Evolutionary conservation across 371 early-diverging fungal genomes (phyloP), one percentile per base, ranked within the genome.

Genomic region (Blakeslea trispora): DNA sequence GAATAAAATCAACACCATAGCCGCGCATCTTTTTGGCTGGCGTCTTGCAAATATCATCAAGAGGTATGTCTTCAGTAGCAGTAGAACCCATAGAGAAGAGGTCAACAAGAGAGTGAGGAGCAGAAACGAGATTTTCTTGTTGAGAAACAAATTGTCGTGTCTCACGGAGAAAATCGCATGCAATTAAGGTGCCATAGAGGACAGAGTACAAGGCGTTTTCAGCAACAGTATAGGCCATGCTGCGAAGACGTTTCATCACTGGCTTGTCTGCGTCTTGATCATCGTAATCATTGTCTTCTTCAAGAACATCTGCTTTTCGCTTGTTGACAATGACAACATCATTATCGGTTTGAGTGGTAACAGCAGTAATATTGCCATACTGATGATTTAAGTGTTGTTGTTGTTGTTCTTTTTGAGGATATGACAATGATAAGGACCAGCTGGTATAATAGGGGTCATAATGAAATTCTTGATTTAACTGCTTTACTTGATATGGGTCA

Each of bases 1-100:
- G 37, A 37, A 1, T 13, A 50, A 45, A 59, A 14, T 55, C 47
- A 46, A 55, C 45, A 39, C 55, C 47, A 46, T 40, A 55, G 9
- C 47, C 45, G 24, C 45, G 14, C 55, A 55, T 47, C 49, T 49
- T 31, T 23, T 45, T 54, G 7, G 3, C 11, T 37, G n/a, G n/a
- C n/a, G n/a, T n/a, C n/a, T n/a, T n/a, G n/a, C n/a, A n/a, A n/a
- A 28, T 5, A 28, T 28, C 28, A 28, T 28, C 28, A n/a, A n/a
- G n/a, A n/a, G n/a, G n/a, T 28, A 5, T 28, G 28, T 3, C 7
- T 3, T 5, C 28, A 28, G 7, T 7, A 28, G 28, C 28, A 28
- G 28, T 28, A 28, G 28, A 28, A 28, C 28, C 28, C 3, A 28
- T 7, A 28, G 28, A 28, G 28, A 28, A 28, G 7, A 28, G 7